These are phyloP conservation scores for Orychophragmus violaceus DNA, from an alignment of 345 rosid species.

Conservation along the genomic window DNA sequence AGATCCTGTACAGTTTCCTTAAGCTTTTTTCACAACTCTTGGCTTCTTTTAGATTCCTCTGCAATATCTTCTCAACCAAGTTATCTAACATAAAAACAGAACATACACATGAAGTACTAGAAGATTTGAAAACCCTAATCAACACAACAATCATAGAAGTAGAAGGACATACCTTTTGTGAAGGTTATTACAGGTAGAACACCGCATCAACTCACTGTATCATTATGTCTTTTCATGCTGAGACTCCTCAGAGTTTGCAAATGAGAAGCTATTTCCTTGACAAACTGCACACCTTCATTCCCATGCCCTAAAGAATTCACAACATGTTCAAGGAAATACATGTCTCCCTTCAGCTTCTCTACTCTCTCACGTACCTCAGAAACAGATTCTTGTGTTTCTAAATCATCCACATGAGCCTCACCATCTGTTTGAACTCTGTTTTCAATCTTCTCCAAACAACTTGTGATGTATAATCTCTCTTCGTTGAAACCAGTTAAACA, in stretches of 20 bases:
- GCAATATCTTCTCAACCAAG: conserved; percentile 9
- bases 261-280: conserved; percentile 46
- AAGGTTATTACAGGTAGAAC: not conserved
- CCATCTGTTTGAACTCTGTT: conserved; percentile 9
- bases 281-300: conserved; percentile 38
- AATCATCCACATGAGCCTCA: conserved; percentile 5
- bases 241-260: conserved; percentile 37
- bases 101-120: not conserved
- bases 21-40: conserved; percentile 9
- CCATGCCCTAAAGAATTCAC: conserved; percentile 41
- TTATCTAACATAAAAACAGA: not conserved
- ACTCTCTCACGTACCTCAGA: conserved; percentile 42
- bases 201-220: conserved; percentile 26
- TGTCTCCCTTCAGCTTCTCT: conserved; percentile 44
- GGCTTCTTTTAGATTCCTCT: not conserved
- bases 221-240: conserved; percentile 26
- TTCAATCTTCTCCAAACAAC: conserved; percentile 44
- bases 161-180: conserved; percentile 31
- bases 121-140: not conserved
- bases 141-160: not conserved
- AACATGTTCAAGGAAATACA: conserved; percentile 42
- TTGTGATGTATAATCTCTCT: conserved; percentile 40
- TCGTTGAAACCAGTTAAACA: conserved; percentile 42
- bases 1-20: conserved; percentile 26
- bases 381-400: conserved; percentile 22